phyloP scores from a whole-genome alignment of 768 basidiomycete genomes.

The Suillus hirtellus region DNA sequence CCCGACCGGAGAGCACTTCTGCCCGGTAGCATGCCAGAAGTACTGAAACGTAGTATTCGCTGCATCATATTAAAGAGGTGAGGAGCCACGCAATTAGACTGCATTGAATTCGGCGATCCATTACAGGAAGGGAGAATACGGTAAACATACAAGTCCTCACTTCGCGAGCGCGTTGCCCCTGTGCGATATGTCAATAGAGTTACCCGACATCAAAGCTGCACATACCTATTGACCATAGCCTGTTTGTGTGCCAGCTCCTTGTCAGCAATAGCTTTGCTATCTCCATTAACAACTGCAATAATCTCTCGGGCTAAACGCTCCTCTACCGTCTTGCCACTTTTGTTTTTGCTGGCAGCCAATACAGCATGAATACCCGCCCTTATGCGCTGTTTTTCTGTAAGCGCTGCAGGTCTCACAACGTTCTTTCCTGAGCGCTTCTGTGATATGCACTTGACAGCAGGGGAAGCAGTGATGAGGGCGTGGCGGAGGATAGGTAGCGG shows the following conservation, averaged over 20 bases:
- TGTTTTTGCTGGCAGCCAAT: slow-evolving; percentile 56
- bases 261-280: slow-evolving; percentile 56
- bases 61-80: neutral
- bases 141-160: neutral
- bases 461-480: slow-evolving; percentile 69
- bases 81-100: neutral
- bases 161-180: slow-evolving; percentile 22
- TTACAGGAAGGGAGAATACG: neutral
- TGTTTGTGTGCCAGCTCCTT: slow-evolving; percentile 64
- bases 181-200: slow-evolving; percentile 12
- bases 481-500: slow-evolving; percentile 77
- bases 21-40: no score
- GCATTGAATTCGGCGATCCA: neutral
- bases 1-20: no score
- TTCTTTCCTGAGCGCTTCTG: slow-evolving; percentile 66
- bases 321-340: slow-evolving; percentile 56
- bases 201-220: slow-evolving; percentile 8
- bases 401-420: slow-evolving; percentile 63
- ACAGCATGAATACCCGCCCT: slow-evolving; percentile 73
- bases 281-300: slow-evolving; percentile 65
- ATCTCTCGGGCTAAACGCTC: slow-evolving; percentile 81
- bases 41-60: neutral
- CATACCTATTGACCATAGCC: slow-evolving; percentile 80
- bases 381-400: slow-evolving; percentile 80
- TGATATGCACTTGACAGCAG: slow-evolving; percentile 63